These are phyloP conservation scores for Tolypocladium album DNA, from an alignment of 2,329 filamentous ascomycete species.

Conservation along the genomic window DNA sequence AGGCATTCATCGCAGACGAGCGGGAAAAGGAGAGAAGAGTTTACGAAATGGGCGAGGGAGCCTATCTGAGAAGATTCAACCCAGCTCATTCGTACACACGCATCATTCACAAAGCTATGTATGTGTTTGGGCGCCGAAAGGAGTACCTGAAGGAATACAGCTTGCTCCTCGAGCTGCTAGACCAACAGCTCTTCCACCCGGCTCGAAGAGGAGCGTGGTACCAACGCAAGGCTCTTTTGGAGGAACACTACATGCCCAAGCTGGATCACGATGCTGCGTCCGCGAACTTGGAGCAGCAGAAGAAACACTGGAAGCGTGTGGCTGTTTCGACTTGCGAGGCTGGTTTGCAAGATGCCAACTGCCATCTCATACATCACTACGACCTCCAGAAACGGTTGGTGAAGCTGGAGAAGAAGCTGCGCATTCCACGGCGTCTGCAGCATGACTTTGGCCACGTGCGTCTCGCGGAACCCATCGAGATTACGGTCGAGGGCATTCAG, in stretches of 20 bases:
- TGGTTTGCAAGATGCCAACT: constrained; percentile 77
- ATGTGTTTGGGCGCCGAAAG: constrained; percentile 72
- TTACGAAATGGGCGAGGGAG: constrained; percentile 75
- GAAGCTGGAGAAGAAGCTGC: constrained; percentile 79
- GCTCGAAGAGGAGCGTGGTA: constrained; percentile 87
- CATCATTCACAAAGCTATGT: constrained; percentile 78
- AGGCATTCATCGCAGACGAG: constrained; percentile 59
- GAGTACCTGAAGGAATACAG: constrained; percentile 67
- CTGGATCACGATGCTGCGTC: constrained; percentile 33
- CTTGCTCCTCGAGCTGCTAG: constrained; percentile 63
- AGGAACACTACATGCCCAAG: constrained; percentile 86
- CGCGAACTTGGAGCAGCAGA: constrained; percentile 41
- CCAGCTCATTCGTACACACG: constrained; percentile 90
- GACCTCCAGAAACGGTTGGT: constrained; percentile 88
- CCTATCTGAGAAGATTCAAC: constrained; percentile 80
- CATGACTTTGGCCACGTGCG: constrained; percentile 87
- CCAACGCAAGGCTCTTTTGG: constrained; percentile 83
- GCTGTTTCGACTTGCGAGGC: constrained; percentile 74
- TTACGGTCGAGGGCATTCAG: constrained; percentile 66
- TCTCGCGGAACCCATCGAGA: constrained; percentile 64
- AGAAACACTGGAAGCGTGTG: constrained; percentile 71
- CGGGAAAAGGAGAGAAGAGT: constrained; percentile 64
- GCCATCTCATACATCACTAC: constrained; percentile 87
- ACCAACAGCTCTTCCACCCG: constrained; percentile 74
- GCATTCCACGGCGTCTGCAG: constrained; percentile 73